phyloP scores from a whole-genome alignment of 441 rosid species.

The Hypseocharis bilobata region DNA sequence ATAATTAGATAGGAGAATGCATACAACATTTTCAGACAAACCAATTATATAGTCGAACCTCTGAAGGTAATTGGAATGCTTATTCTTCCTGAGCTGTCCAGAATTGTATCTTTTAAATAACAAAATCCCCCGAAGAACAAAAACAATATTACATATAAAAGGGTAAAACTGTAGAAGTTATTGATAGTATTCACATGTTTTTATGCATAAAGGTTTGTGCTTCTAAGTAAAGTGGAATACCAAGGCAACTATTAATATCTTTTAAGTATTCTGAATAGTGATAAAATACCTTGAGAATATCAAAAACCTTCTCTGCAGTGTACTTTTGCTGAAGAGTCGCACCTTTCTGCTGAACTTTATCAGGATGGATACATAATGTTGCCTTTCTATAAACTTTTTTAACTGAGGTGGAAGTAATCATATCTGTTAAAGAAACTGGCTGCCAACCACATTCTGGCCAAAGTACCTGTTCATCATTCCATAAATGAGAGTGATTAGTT shows the following conservation, averaged over 20 bases:
- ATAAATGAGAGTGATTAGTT: neutral
- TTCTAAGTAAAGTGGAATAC: neutral
- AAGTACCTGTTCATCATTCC: constrained; percentile 50
- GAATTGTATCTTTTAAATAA: neutral
- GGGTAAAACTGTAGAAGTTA: neutral
- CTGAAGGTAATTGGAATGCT: neutral
- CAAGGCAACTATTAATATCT: neutral
- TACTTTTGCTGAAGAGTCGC: constrained; percentile 88
- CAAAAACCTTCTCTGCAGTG: constrained; percentile 82
- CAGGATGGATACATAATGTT: constrained; percentile 86
- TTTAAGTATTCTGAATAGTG: neutral
- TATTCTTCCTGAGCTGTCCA: too few relatives aligned
- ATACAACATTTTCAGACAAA: too few relatives aligned
- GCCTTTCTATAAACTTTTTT: constrained; percentile 81
- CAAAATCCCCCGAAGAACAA: neutral
- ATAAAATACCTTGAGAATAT: constrained; percentile 69
- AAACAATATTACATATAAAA: neutral
- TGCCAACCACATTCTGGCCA: constrained; percentile 99
- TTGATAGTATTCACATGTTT: neutral
- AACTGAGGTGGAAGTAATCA: constrained; percentile 63
- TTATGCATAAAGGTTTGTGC: neutral
- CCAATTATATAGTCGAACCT: too few relatives aligned
- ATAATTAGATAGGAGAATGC: too few relatives aligned
- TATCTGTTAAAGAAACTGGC: constrained; percentile 76
- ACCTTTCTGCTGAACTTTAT: constrained; percentile 95